Base-by-base conservation (phyloP, 1,284 basidiomycete genomes). In the Phenoliferia sp. region DNA sequence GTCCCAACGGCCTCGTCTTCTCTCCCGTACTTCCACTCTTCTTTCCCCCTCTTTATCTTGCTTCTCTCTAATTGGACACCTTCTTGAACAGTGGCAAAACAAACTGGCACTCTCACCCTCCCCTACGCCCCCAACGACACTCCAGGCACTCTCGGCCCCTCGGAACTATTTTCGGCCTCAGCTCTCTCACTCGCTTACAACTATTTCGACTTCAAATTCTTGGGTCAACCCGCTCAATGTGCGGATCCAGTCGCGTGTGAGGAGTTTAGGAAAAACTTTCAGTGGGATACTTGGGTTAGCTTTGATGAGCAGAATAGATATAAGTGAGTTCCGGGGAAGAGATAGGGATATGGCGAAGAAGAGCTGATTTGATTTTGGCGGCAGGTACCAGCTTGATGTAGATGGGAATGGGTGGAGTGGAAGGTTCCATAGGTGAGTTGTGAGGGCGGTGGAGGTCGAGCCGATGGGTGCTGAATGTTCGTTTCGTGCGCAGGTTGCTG, bases 401-500 rank as follows among this genome's bases (percentile, higher is more conserved):
- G 81, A 82, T 66, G 81, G 81, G 9, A 81, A 82, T 62, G 80
- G 79, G 3, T 82, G 80, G 81, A 66, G 59, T 39, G 70, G 68
- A 3, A 64, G 68, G 48, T 74, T 74, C 62, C 73, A 76, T 59
- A 76, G 80, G 61, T 22, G 22, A 19, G 39, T 44, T 44, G 39
- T 44, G 12, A 44, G 22, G 12, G 22, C 39, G 12, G 12, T 44
- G 12, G 12, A 12, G 22, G 22, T 44, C 22, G 12, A 44, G 22
- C 39, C 39, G 12, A 12, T 22, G 22, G 12, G 12, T 44, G 22
- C 22, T 44, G 39, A 12, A 12, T 12, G 12, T 44, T 44, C 39
- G 12, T 22, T 12, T 44, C 39, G 39, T 12, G 39, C 39, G n/a
- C n/a, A 44, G 39, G 12, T 80, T 88, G 12, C 84, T 89, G 71